These are phyloP conservation scores for Colletotrichum sp. DNA, from an alignment of 2,329 filamentous ascomycete genomes.

Conservation along the genomic window DNA sequence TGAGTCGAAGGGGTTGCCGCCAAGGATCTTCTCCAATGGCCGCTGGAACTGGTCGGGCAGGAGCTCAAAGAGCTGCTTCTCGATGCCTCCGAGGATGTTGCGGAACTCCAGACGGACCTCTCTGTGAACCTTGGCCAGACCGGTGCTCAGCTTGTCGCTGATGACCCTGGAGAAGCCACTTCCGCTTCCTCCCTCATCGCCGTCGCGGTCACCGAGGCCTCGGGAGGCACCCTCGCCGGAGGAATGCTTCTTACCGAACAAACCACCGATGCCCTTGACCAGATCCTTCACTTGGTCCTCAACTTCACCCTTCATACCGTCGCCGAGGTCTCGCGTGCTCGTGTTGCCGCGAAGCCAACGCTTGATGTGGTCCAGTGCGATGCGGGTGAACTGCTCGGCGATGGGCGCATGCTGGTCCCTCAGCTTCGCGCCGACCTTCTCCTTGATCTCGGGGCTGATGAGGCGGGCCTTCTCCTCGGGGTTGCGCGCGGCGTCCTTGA, in stretches of 20 bases:
- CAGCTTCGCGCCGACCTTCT: conserved; percentile 44
- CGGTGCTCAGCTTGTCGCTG: conserved; percentile 51
- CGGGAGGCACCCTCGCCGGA: conserved; percentile 35
- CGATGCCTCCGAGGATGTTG: conserved; percentile 46
- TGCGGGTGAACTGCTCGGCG: conserved; percentile 50
- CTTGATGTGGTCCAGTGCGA: conserved; percentile 53
- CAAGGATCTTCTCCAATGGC: conserved; percentile 50
- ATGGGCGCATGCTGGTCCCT: conserved; percentile 46
- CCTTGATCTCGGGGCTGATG: conserved; percentile 53
- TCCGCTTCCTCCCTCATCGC: conserved; percentile 28
- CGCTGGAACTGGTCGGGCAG: conserved; percentile 48
- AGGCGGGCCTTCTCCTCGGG: conserved; percentile 50
- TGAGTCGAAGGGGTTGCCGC: conserved; percentile 50
- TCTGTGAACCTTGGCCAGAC: conserved; percentile 46
- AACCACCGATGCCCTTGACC: conserved; percentile 46
- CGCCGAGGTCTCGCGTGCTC: conserved; percentile 43
- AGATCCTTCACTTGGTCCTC: conserved; percentile 49
- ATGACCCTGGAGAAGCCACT: conserved; percentile 50
- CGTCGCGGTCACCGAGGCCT: conserved; percentile 33
- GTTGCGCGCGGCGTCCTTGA: conserved; percentile 49
- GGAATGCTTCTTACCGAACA: conserved; percentile 41
- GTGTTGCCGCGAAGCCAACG: conserved; percentile 49
- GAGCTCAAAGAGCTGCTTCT: conserved; percentile 50
- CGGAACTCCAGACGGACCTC: conserved; percentile 53
- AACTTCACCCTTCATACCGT: conserved; percentile 48